Conservation (phyloP, 148 eudicot genomes). For the Amaranthus hypochondriacus region DNA sequence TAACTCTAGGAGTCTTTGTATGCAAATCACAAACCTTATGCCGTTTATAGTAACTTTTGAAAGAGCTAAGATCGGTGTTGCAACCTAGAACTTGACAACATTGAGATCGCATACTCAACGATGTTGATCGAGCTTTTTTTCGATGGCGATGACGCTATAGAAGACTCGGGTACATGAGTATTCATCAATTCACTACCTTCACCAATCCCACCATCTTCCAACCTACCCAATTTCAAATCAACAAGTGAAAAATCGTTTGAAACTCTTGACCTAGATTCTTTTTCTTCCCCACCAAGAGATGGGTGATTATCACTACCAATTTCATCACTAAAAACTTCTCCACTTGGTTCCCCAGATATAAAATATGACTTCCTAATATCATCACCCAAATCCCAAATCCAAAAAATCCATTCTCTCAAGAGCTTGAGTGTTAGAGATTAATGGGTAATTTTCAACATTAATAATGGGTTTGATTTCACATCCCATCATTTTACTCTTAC, state of each 20-base stretch:
- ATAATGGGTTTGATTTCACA: conserved; percentile 30
- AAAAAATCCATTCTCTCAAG: conserved; percentile 25
- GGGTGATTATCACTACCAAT: conserved; percentile 28
- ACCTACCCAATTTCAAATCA: conserved; percentile 44
- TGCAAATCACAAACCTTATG: conserved; percentile 48
- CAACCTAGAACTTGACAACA: conserved; percentile 47
- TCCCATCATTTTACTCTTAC: conserved; percentile 21
- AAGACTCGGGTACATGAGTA: conserved; percentile 2
- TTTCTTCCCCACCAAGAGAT: conserved; percentile 20
- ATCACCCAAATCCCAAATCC: conserved; percentile 33
- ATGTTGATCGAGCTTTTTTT: conserved; percentile 32
- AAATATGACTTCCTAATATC: conserved; percentile 29
- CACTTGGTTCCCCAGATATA: conserved; percentile 25
- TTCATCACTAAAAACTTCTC: conserved; percentile 27
- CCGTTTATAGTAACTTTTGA: conserved; percentile 42
- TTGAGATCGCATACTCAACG: conserved; percentile 16
- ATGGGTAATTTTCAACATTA: conserved; percentile 26
- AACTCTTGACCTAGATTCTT: conserved; percentile 19
- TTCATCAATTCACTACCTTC: conserved; percentile 12
- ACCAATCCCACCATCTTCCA: conserved; percentile 20
- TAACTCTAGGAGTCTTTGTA: conserved; percentile 39
- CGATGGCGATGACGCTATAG: conserved; percentile 14
- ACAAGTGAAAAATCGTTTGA: conserved; percentile 26
- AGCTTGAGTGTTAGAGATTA: conserved; percentile 34
- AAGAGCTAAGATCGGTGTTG: conserved; percentile 39